A percentile compares a stretch with the other conserved stretches of the same genome.
Evolutionary conservation across 306 rosid species (phyloP).

Genomic region (Canavalia gladiata): DNA sequence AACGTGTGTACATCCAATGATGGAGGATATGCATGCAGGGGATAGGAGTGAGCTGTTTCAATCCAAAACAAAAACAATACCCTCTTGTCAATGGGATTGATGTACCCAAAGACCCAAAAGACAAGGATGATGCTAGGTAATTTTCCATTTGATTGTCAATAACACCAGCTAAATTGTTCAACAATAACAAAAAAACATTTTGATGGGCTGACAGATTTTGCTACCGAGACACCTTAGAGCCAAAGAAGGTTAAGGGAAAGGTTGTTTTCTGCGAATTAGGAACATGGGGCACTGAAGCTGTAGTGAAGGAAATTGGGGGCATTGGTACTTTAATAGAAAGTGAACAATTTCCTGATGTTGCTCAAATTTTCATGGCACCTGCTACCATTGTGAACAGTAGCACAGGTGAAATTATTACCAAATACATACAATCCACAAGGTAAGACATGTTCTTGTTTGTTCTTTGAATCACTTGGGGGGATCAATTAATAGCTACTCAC

Average conservation of each 20-base stretch:
- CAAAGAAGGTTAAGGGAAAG: conserved; percentile 70
- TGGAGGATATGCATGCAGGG: conserved; percentile 70
- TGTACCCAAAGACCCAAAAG: conserved; percentile 58
- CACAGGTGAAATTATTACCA: conserved; percentile 52
- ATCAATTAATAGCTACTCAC: background rate
- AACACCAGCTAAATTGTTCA: background rate
- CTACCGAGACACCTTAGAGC: conserved; percentile 53
- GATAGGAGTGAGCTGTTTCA: conserved; percentile 72
- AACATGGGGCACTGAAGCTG: conserved; percentile 70
- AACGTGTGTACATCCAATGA: conserved; percentile 16
- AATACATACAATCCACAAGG: conserved; percentile 74
- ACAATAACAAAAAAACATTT: conserved; percentile 15
- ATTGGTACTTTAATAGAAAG: conserved; percentile 65
- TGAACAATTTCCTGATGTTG: conserved; percentile 63
- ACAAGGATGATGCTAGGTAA: conserved; percentile 69
- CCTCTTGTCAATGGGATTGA: conserved; percentile 76
- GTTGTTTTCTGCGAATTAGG: conserved; percentile 67
- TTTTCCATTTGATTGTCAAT: background rate
- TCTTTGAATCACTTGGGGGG: background rate
- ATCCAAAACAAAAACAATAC: conserved; percentile 60
- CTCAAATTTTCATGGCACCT: conserved; percentile 86
- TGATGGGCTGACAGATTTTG: conserved; percentile 53
- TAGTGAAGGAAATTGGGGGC: conserved; percentile 72
- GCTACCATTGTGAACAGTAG: conserved; percentile 67
- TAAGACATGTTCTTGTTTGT: conserved; percentile 40